Conservation (phyloP, 2,329 filamentous ascomycete species). For the Diaporthe vexans region DNA sequence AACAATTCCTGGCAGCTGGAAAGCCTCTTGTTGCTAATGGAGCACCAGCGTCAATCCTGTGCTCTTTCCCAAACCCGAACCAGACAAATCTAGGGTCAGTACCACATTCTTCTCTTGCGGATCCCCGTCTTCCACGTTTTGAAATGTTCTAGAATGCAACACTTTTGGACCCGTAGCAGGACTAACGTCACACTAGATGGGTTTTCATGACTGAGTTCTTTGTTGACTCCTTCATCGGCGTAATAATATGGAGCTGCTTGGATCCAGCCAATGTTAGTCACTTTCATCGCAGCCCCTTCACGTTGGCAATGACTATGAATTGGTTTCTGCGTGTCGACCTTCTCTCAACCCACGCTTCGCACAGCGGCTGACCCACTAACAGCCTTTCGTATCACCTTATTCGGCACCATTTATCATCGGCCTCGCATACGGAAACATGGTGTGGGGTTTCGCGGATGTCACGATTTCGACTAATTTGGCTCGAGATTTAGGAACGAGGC, state of each 20-base stretch:
- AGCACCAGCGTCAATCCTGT: conserved; percentile 68
- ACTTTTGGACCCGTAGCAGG: no score
- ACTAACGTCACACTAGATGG: no score
- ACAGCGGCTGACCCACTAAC: neutral
- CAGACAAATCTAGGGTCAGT: conserved; percentile 68
- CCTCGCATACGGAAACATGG: conserved; percentile 65
- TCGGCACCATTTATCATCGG: conserved; percentile 68
- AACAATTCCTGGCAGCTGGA: conserved; percentile 53
- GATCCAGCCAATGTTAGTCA: conserved; percentile 66
- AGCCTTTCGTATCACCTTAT: conserved; percentile 64
- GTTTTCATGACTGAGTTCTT: conserved; percentile 73
- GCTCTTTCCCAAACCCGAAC: conserved; percentile 63
- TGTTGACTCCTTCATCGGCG: conserved; percentile 67
- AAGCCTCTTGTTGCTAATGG: conserved; percentile 54
- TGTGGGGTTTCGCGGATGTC: conserved; percentile 70
- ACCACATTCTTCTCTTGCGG: no score
- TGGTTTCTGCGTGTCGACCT: neutral
- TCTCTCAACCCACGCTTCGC: neutral
- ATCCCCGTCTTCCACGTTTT: no score
- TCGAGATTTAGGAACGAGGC: conserved; percentile 69
- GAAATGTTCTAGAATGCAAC: no score
- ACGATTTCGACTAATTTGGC: conserved; percentile 71
- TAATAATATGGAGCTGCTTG: conserved; percentile 70
- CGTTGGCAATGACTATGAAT: no score
- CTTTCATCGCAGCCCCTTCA: neutral